Conservation (phyloP, 768 basidiomycete genomes). For the Tulasnella calospora region DNA sequence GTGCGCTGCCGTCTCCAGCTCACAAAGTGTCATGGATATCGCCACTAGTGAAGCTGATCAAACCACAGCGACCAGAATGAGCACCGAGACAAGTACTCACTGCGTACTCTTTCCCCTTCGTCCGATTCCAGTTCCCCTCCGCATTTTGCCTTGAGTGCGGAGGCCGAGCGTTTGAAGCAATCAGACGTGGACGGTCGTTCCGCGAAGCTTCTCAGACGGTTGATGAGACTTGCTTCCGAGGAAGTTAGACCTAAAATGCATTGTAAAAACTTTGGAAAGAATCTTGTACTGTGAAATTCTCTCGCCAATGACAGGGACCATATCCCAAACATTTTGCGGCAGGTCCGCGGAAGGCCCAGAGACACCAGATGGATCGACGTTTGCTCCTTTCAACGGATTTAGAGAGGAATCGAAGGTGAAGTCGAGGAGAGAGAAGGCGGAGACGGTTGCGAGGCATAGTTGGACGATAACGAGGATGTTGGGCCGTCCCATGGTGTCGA, state of each 20-base stretch:
- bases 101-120: background rate
- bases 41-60: background rate
- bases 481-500: background rate
- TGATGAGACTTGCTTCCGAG: background rate
- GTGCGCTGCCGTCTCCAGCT: constrained; percentile 7
- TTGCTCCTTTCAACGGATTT: background rate
- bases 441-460: background rate
- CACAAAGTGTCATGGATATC: constrained; percentile 22
- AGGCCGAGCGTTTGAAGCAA: background rate
- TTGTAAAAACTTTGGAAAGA: background rate
- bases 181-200: background rate
- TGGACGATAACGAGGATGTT: background rate
- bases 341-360: background rate
- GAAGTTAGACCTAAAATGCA: background rate
- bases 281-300: background rate
- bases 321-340: background rate
- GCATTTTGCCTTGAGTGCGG: background rate
- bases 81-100: background rate
- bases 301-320: background rate
- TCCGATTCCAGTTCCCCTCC: background rate
- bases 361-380: background rate
- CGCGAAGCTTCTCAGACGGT: background rate
- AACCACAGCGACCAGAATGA: background rate
- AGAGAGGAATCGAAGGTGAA: background rate
- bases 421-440: background rate